Evolutionary conservation across 2,329 filamentous ascomycete genomes (phyloP).

Genomic region (Ustulina deusta): DNA sequence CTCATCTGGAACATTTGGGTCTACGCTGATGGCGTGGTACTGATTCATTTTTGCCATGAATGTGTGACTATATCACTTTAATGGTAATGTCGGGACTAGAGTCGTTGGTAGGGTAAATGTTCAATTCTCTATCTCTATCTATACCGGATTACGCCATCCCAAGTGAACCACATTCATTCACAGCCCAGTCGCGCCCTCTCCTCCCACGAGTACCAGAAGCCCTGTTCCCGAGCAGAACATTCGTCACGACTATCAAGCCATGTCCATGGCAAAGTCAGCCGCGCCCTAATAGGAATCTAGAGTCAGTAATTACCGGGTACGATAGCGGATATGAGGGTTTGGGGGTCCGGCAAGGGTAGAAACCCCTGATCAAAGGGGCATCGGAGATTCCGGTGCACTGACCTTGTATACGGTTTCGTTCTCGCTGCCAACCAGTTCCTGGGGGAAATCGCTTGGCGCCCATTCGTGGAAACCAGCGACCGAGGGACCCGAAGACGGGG

Average conservation of each 20-base stretch:
- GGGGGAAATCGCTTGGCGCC: slow-evolving; percentile 42
- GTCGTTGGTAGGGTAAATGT: background rate
- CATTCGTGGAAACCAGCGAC: slow-evolving; percentile 46
- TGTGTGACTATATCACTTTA: background rate
- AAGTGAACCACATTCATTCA: background rate
- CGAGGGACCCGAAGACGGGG: slow-evolving; percentile 26
- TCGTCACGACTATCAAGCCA: background rate
- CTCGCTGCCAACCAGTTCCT: slow-evolving; percentile 28
- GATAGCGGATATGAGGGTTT: background rate
- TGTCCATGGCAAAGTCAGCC: slow-evolving; percentile 40
- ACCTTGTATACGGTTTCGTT: slow-evolving; percentile 41
- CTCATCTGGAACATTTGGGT: too few species aligned
- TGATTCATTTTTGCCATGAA: background rate
- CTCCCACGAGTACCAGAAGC: background rate
- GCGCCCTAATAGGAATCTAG: slow-evolving; percentile 23
- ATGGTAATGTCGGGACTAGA: background rate
- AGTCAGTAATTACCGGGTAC: background rate
- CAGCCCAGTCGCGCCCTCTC: background rate
- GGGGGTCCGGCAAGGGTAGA: too few species aligned
- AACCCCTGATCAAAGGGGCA: background rate
- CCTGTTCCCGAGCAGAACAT: background rate
- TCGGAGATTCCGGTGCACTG: background rate
- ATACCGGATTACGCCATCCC: background rate
- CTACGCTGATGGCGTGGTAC: too few species aligned
- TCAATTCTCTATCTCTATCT: slow-evolving; percentile 3